Percentiles rank a stretch among this genome's conserved stretches.
These are phyloP conservation scores for Acrodontium crateriforme DNA, from an alignment of 2,329 filamentous ascomycete genomes.

Conservation along the genomic window DNA sequence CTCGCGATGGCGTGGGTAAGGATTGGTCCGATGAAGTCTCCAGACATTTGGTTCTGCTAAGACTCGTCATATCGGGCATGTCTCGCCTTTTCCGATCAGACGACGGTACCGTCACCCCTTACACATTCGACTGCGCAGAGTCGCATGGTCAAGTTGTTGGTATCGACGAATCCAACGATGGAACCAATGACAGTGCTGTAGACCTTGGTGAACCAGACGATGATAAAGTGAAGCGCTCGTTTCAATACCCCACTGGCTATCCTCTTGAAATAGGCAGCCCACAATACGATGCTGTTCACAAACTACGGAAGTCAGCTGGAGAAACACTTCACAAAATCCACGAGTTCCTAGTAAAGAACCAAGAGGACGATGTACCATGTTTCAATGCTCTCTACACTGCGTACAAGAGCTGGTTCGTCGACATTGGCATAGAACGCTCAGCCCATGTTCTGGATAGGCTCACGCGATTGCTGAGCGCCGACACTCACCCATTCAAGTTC, in stretches of 20 bases:
- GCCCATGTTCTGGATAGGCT: constrained; percentile 86
- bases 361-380: constrained; percentile 90
- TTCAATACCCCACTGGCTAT: constrained; percentile 81
- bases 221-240: constrained; percentile 71
- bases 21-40: constrained; percentile 98
- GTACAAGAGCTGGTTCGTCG: constrained; percentile 92
- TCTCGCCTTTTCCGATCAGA: constrained; percentile 75
- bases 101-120: constrained; percentile 24
- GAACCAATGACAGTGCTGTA: constrained; percentile 35
- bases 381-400: constrained; percentile 88
- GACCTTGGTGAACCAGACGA: constrained; percentile 57
- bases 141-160: constrained; percentile 19
- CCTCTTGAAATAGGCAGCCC: constrained; percentile 50
- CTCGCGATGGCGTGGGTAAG: constrained; percentile 88
- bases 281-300: constrained; percentile 64
- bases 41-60: constrained; percentile 71
- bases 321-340: constrained; percentile 72
- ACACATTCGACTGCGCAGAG: constrained; percentile 41
- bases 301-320: constrained; percentile 67
- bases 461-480: constrained; percentile 67
- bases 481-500: constrained; percentile 87
- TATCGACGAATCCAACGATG: constrained; percentile 24
- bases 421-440: constrained; percentile 90
- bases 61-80: constrained; percentile 80
- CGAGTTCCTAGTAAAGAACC: constrained; percentile 63